Percentiles rank a stretch among this genome's conserved stretches.
Conservation (phyloP, 1,284 basidiomycete species). For the Sphagnurus paluster region DNA sequence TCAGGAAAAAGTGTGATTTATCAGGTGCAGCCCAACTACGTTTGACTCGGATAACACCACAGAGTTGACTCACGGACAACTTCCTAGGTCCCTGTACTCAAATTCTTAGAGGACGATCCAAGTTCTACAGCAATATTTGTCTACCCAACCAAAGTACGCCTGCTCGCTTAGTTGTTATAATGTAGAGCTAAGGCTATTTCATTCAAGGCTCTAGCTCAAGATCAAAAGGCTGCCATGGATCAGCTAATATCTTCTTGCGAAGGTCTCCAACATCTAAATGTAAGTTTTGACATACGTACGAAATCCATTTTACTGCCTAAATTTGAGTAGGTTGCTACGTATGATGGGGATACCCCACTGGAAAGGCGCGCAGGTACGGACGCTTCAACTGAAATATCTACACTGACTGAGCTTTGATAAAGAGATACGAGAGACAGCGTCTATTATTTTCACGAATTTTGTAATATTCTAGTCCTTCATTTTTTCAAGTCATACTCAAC, state of each 20-base stretch:
- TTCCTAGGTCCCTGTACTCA: slow-evolving; percentile 69
- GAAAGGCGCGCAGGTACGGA: slow-evolving; percentile 55
- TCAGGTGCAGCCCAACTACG: slow-evolving; percentile 50
- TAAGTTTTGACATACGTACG: slow-evolving; percentile 25
- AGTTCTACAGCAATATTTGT: slow-evolving; percentile 79
- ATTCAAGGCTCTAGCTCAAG: slow-evolving; percentile 81
- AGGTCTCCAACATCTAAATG: slow-evolving; percentile 62
- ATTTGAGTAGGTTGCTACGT: slow-evolving; percentile 63
- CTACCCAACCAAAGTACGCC: slow-evolving; percentile 81
- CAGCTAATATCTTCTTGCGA: slow-evolving; percentile 65
- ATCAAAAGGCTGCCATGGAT: slow-evolving; percentile 74
- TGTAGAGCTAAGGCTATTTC: not conserved
- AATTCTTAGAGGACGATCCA: slow-evolving; percentile 63
- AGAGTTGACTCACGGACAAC: slow-evolving; percentile 3
- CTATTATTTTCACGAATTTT: slow-evolving; percentile 78
- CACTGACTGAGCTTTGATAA: not conserved
- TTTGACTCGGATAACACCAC: too few species aligned
- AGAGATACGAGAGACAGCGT: slow-evolving; percentile 67
- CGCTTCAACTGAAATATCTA: not conserved
- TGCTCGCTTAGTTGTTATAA: not conserved
- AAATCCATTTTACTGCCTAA: not conserved
- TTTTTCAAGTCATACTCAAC: not conserved
- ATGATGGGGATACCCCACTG: slow-evolving; percentile 86
- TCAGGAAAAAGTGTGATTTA: slow-evolving; percentile 93
- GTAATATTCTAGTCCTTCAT: slow-evolving; percentile 37